Conservation (phyloP, 169 alveolate species). For the Babesia divergens region DNA sequence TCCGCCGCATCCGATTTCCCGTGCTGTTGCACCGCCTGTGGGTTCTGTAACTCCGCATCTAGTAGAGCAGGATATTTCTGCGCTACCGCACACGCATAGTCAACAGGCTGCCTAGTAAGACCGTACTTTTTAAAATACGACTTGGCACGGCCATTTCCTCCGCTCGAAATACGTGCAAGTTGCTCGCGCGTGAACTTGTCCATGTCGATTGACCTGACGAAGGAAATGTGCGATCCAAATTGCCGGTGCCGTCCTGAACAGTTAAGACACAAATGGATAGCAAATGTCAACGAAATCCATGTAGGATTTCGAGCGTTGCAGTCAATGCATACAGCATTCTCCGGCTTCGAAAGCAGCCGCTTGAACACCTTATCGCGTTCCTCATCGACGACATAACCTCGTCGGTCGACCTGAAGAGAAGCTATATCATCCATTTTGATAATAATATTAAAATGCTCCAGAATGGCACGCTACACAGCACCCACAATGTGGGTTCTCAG, state of each 20-base stretch:
- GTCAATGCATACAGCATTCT: constrained; percentile 88
- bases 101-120: constrained; percentile 18
- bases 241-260: constrained; percentile 95
- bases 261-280: constrained; percentile 92
- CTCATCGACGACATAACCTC: constrained; percentile 79
- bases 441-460: too few relatives aligned
- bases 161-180: constrained; percentile 71
- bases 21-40: neutral
- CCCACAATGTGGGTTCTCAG: too few relatives aligned
- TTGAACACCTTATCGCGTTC: constrained; percentile 76
- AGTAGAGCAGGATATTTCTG: constrained; percentile 30
- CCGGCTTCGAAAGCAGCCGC: constrained; percentile 66
- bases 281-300: constrained; percentile 94
- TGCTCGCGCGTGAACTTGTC: constrained; percentile 87
- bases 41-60: constrained; percentile 30
- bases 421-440: constrained; percentile 43
- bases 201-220: constrained; percentile 90
- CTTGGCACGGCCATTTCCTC: constrained; percentile 72
- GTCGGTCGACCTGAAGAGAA: constrained; percentile 68
- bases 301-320: constrained; percentile 94
- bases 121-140: constrained; percentile 31
- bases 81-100: constrained; percentile 28
- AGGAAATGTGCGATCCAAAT: constrained; percentile 93
- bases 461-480: too few relatives aligned
- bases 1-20: neutral